These are phyloP conservation scores for Backusella parvicylindrica DNA, from an alignment of 192 early-diverging fungal species.

Conservation along the genomic window DNA sequence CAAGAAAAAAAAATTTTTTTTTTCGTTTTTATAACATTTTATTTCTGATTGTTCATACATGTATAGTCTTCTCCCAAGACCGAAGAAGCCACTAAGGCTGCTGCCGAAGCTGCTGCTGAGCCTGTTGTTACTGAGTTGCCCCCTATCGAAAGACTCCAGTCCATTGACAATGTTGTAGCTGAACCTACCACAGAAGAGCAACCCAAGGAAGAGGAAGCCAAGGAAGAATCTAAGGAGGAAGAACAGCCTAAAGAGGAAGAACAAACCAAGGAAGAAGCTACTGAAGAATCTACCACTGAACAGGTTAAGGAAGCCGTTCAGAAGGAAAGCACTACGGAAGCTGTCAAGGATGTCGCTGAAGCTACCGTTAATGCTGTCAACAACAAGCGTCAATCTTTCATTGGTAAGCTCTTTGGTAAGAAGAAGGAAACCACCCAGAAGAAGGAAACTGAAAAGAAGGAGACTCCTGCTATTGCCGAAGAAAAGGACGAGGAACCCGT, in stretches of 20 bases:
- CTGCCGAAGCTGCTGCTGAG: not conserved
- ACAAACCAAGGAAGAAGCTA: not conserved
- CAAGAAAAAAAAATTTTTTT: not conserved
- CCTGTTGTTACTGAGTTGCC: constrained; percentile 2
- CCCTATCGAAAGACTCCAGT: constrained; percentile 3
- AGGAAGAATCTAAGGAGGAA: not conserved
- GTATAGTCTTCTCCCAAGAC: constrained; percentile 4
- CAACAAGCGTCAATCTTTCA: constrained; percentile 18
- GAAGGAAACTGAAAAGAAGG: not conserved
- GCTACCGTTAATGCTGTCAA: constrained; percentile 8
- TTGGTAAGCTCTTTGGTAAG: constrained; percentile 11
- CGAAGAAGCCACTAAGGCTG: not conserved
- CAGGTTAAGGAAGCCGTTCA: not conserved
- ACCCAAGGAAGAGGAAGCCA: not conserved
- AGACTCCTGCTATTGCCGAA: not conserved
- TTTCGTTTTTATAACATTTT: not conserved
- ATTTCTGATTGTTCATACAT: not conserved
- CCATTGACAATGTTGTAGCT: not conserved
- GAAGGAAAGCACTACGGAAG: not conserved
- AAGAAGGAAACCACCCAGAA: constrained; percentile 6
- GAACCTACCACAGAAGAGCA: not conserved
- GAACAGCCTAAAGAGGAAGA: not conserved
- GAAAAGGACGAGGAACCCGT: not conserved
- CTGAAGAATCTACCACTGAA: constrained; percentile 10
- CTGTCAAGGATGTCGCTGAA: constrained; percentile 16